A percentile compares a stretch with the other conserved stretches of the same genome.
phyloP scores from a whole-genome alignment of 495 filamentous ascomycete species.

The Xylaria sp. region DNA sequence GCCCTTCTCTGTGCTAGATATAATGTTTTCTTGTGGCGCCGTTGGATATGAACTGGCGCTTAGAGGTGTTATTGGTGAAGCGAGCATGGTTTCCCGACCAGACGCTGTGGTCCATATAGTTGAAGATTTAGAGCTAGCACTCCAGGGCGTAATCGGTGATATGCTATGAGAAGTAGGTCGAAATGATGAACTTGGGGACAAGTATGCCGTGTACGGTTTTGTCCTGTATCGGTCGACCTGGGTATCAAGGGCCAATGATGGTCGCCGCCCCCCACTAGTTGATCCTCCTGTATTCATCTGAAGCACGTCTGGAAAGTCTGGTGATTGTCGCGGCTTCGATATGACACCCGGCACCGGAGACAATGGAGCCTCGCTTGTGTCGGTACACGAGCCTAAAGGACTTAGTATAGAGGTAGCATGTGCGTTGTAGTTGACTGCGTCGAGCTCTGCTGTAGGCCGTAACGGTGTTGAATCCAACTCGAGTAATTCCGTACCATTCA shows the following conservation, averaged over 20 bases:
- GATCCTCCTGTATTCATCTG: slow-evolving; percentile 19
- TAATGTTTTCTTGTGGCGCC: slow-evolving; percentile 23
- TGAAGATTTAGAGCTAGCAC: slow-evolving; percentile 31
- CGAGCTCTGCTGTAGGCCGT: slow-evolving; percentile 37
- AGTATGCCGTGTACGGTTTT: slow-evolving; percentile 30
- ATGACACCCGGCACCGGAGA: slow-evolving; percentile 15
- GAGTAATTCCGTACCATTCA: slow-evolving; percentile 51
- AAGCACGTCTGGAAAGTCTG: slow-evolving; percentile 22
- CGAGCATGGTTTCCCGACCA: slow-evolving; percentile 33
- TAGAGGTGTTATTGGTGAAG: slow-evolving; percentile 40
- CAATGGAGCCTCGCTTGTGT: slow-evolving; percentile 9
- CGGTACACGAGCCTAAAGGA: slow-evolving; percentile 20
- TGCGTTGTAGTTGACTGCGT: slow-evolving; percentile 33
- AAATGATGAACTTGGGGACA: slow-evolving; percentile 39
- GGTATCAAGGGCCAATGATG: slow-evolving; percentile 40
- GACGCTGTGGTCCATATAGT: slow-evolving; percentile 33
- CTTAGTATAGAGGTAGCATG: slow-evolving; percentile 22
- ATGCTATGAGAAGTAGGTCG: slow-evolving; percentile 37
- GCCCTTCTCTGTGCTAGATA: slow-evolving; percentile 23
- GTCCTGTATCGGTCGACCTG: slow-evolving; percentile 38
- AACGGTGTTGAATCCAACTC: slow-evolving; percentile 54
- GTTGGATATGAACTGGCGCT: slow-evolving; percentile 26
- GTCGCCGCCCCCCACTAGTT: slow-evolving; percentile 29
- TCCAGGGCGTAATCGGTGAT: slow-evolving; percentile 43
- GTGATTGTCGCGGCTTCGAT: slow-evolving; percentile 13